These are phyloP conservation scores for Meyerozyma guilliermondii DNA, from an alignment of 1,139 yeast genomes.

Conservation along the genomic window DNA sequence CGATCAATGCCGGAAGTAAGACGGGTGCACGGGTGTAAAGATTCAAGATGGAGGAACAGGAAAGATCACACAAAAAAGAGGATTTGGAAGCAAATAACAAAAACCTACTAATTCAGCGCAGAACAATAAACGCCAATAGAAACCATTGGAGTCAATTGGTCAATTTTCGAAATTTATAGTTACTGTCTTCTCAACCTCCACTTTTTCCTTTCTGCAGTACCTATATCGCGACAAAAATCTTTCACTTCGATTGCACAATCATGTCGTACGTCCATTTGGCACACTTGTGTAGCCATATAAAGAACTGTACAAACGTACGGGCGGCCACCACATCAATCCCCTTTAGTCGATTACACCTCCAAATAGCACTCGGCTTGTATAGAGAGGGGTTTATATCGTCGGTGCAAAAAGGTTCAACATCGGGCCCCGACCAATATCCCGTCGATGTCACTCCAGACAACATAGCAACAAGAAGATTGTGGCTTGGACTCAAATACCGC, in stretches of 20 bases:
- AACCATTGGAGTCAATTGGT: too few species aligned
- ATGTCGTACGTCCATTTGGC: conserved; percentile 89
- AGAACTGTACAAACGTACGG: conserved; percentile 78
- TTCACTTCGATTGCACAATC: not conserved
- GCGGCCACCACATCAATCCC: conserved; percentile 78
- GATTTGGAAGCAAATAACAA: not conserved
- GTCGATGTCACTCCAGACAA: conserved; percentile 86
- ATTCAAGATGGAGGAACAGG: not conserved
- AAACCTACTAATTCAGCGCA: too few species aligned
- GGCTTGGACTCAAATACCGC: conserved; percentile 90
- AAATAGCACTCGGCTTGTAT: conserved; percentile 77
- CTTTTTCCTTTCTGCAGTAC: not conserved
- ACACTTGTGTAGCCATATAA: conserved; percentile 81
- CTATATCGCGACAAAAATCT: conserved; percentile 1
- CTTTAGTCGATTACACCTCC: conserved; percentile 76
- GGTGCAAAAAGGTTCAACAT: conserved; percentile 79
- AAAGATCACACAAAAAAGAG: not conserved
- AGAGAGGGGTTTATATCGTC: conserved; percentile 86
- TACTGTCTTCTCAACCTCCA: not conserved
- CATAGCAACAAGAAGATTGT: conserved; percentile 77
- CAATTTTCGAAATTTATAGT: too few species aligned
- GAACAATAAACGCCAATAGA: too few species aligned
- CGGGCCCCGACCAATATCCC: conserved; percentile 78
- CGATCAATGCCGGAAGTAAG: not conserved
- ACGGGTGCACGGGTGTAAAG: not conserved